Conservation (phyloP, 1,284 basidiomycete species). For the Pseudozyma thailandica region DNA sequence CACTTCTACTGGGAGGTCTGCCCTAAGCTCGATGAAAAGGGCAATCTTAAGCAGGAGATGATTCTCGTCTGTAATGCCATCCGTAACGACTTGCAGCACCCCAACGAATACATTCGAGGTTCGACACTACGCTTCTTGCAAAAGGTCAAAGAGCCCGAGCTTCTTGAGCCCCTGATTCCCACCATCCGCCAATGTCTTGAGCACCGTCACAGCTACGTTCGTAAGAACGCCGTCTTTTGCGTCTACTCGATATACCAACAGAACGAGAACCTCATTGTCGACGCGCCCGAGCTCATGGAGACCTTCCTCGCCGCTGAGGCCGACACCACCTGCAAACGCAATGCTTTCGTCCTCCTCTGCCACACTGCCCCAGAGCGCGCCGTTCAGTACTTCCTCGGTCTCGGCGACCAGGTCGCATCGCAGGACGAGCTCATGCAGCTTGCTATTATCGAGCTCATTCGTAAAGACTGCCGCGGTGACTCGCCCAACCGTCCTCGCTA, state of each 20-base stretch:
- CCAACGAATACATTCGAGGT: constrained; percentile 99
- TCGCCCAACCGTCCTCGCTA: constrained; percentile 75
- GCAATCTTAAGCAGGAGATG: constrained; percentile 99
- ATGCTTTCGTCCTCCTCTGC: constrained; percentile 94
- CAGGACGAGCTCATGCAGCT: constrained; percentile 97
- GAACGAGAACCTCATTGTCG: constrained; percentile 88
- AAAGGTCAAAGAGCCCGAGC: constrained; percentile 92
- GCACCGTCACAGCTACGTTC: constrained; percentile 96
- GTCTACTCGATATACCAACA: constrained; percentile 90
- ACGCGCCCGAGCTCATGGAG: constrained; percentile 94
- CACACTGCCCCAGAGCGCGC: constrained; percentile 89
- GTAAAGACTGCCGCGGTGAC: constrained; percentile 88
- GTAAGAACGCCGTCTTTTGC: constrained; percentile 98
- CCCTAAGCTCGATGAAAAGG: constrained; percentile 95
- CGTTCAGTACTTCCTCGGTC: constrained; percentile 86
- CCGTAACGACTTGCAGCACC: constrained; percentile 99
- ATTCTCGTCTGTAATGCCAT: constrained; percentile 98
- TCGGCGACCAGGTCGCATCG: constrained; percentile 83
- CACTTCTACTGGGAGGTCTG: constrained; percentile 99
- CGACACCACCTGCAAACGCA: constrained; percentile 95
- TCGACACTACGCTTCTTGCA: constrained; percentile 95
- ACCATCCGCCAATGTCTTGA: constrained; percentile 93
- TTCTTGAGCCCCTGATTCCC: constrained; percentile 94
- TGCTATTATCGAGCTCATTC: constrained; percentile 92
- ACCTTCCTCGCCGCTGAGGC: constrained; percentile 91